These are phyloP conservation scores for Monosporascus sp. DNA, from an alignment of 2,329 filamentous ascomycete genomes.

Conservation along the genomic window DNA sequence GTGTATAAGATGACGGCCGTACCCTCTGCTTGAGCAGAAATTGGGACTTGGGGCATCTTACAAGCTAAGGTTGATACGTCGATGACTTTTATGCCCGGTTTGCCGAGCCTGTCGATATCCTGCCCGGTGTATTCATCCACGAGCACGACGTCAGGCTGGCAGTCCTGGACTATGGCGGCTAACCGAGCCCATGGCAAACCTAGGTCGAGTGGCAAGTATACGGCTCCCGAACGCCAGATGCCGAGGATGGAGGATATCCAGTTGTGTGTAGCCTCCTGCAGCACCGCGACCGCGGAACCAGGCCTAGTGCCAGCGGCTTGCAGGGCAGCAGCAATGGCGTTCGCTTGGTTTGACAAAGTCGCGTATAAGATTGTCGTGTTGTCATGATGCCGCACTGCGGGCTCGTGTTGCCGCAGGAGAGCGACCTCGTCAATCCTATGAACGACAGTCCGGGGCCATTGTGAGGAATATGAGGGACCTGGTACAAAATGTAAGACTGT, in stretches of 20 bases:
- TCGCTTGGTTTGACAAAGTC: background rate
- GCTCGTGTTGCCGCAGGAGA: background rate
- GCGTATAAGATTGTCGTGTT: background rate
- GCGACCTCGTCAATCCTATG: conserved; percentile 1
- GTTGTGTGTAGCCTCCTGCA: background rate
- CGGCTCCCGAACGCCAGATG: conserved; percentile 25
- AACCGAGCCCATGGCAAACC: conserved; percentile 22
- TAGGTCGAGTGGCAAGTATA: conserved; percentile 30
- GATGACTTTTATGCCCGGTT: conserved; percentile 1
- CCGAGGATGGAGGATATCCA: conserved; percentile 9
- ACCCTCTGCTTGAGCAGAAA: background rate
- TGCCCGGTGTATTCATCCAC: conserved; percentile 1
- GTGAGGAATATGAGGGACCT: too few species aligned
- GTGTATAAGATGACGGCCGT: conserved; percentile 20
- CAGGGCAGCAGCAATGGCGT: background rate
- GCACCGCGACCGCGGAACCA: background rate
- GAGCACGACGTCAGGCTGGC: conserved; percentile 26
- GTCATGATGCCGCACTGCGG: background rate
- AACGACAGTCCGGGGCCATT: conserved; percentile 2
- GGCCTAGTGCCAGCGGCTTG: background rate
- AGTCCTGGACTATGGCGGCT: conserved; percentile 19
- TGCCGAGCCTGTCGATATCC: background rate
- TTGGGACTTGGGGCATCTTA: background rate
- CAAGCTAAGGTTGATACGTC: conserved; percentile 1
- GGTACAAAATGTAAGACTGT: too few species aligned